Base-by-base conservation (phyloP, 441 rosid species). In the Gossypium laxum region DNA sequence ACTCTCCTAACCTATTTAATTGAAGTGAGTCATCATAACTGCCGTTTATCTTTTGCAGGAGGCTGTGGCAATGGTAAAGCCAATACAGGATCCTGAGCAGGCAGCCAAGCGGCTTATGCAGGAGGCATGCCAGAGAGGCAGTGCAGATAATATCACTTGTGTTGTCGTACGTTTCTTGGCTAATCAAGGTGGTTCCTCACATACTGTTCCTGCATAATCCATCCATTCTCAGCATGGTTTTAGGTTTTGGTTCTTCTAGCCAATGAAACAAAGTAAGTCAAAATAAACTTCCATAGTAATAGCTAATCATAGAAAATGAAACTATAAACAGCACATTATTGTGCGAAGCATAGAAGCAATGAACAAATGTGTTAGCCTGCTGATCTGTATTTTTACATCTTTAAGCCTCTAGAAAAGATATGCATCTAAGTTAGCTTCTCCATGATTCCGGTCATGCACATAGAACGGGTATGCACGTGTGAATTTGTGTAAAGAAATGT, bases 61-160 rank as follows among this genome's bases (percentile, higher is more conserved):
- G 76, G 99, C 98, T 24, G 99, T 94, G 15, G 85, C 82, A 34
- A 88, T 94, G 89, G 85, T 79, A 43, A 87, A 82, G 83, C 72
- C 83, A 10, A 82, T 90, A 15, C 79, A 80, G 68, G 98, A 92
- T 73, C 85, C 99, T 0, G 97, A 94, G 82, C 86, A 85, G 71
- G 97, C 91, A 12, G 97, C 99, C 18, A 87, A 79, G 81, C 89
- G 85, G 71, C 81, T 92, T 75, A 81, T 91, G 91, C 86, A 81
- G 79, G 96, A 92, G 75, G 99, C 99, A 32, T 89, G 83, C 78
- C 88, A 87, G 82, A 82, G 96, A 80, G 98, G 97, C 66, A 94
- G 99, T 63, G 96, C 97, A 4, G 99, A 94, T 77, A 94, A 94
- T 77, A 94, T 94, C 67, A 92, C 99, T 11, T 92, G 98, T 67